Base-by-base conservation (phyloP, 257 asterid genomes). In the Gentiana straminea region DNA sequence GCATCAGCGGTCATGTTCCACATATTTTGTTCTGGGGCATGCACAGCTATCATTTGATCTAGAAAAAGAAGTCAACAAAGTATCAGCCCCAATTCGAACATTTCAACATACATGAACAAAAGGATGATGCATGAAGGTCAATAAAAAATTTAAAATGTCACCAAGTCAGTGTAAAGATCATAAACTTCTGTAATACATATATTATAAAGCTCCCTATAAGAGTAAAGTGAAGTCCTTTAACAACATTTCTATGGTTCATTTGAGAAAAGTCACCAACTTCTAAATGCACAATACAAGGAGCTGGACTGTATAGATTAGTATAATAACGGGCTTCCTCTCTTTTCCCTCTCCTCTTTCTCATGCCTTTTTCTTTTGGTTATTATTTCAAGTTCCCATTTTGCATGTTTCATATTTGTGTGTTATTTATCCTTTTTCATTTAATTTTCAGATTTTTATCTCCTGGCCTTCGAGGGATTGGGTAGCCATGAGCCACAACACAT, bases 1-100 rank as follows among this genome's bases (percentile, higher is more conserved):
- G 73, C 44, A 61, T 65, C 71, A 2, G 80, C 76, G 62, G 61
- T 59, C 69, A 69, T 81, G 68, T 34, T 70, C 87, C 83, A 70
- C 11, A 66, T 60, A 45, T 70, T 61, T 51, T 76, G 67, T 58
- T 73, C 77, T 58, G 81, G 68, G 37, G 74, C 69, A 60, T 72
- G 60, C 65, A 59, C 70, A 71, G 75, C 73, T 51, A 38, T 63
- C 49, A 63, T 50, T 36, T 70, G 75, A 63, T 71, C 86, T 72
- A 74, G 64, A 48, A 71, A 61, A 65, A 61, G 54, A 70, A 62
- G 41, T 41, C 33, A 47, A 49, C 55, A 46, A 58, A 67, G 62
- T 49, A 58, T 61, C 54, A 74, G 68, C 70, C 38, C 57, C 2
- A 24, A 43, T 3, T 41, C 46, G 2, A 41, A 41, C 46, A 41